Base-by-base conservation (phyloP, 805 yeast species). In the Yarrowia phangngaensis region DNA sequence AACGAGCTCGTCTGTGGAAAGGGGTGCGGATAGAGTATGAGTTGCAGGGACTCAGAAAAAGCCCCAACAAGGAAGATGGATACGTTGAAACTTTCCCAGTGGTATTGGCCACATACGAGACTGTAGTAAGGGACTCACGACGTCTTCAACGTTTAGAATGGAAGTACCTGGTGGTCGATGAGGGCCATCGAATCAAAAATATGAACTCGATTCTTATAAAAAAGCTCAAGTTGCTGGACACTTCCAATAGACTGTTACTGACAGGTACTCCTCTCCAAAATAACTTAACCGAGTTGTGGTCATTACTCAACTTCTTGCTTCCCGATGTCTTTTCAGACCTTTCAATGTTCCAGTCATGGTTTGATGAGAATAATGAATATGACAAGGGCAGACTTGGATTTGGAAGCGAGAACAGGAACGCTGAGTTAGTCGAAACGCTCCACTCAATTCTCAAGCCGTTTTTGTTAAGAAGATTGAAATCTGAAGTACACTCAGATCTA, bases 221-320 rank as follows among this genome's bases (percentile, higher is more conserved):
- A 48, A 80, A 80, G 53, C 71, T 90, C 56, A 89, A 86, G 58
- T 73, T 72, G 54, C 71, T 86, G 28, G 64, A 68, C 16, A 56
- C 69, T 5, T 69, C 74, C 12, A 90, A 90, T 60, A 70, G 96
- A 53, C 68, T 90, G 36, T 68, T 90, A 20, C 67, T 90, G 11
- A 90, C 98, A 0, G 98, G 98, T n/a, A 90, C 98, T 0, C 97
- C 98, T 0, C 69, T 90, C 46, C 98, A 90, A 63, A 90, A 90
- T 62, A 90, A 89, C 59, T 68, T 90, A 51, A 76, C 82, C 47
- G 97, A 92, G 65, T 67, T 92, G 28, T 90, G 97, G 97, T 83
- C 96, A 0, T 68, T 92, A 51, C 70, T 90, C 49, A 92, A 92
- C 61, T 90, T 90, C 60, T 82, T 92, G 26, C 69, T 90, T 45